Evolutionary conservation across 2,329 filamentous ascomycete genomes (phyloP).

Genomic region (Sporothrix globosa): DNA sequence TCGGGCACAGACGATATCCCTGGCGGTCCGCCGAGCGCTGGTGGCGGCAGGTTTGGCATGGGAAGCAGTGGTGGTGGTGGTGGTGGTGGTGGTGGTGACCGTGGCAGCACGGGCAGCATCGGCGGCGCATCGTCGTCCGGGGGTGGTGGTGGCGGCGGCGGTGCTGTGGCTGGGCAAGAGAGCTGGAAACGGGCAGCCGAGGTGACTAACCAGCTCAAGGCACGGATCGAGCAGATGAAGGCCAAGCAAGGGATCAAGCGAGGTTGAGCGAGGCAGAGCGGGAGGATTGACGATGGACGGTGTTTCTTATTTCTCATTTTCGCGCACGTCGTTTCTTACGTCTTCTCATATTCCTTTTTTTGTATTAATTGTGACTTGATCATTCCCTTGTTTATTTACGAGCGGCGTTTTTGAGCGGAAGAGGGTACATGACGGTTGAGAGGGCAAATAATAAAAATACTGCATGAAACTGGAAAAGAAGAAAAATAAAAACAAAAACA

Average conservation of each 20-base stretch:
- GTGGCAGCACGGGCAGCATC: neutral
- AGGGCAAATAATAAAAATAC: no score
- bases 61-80: neutral
- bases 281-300: neutral
- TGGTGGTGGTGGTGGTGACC: neutral
- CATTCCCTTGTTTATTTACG: neutral
- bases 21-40: conserved; percentile 33
- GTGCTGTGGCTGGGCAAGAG: conserved; percentile 61
- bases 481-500: no score
- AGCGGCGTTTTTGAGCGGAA: neutral
- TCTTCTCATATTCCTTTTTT: neutral
- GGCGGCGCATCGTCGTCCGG: conserved; percentile 32
- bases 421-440: no score
- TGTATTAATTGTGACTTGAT: conserved; percentile 23
- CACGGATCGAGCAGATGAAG: conserved; percentile 99
- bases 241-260: conserved; percentile 37
- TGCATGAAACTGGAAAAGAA: no score
- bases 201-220: conserved; percentile 96
- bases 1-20: conserved; percentile 34
- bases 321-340: neutral
- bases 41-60: conserved; percentile 15
- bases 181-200: conserved; percentile 97
- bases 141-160: conserved; percentile 29
- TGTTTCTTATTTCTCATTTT: neutral
- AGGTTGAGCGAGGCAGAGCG: conserved; percentile 15